Conservation (phyloP, 2,329 filamentous ascomycete species). For the Pseudocercospora crystallina region DNA sequence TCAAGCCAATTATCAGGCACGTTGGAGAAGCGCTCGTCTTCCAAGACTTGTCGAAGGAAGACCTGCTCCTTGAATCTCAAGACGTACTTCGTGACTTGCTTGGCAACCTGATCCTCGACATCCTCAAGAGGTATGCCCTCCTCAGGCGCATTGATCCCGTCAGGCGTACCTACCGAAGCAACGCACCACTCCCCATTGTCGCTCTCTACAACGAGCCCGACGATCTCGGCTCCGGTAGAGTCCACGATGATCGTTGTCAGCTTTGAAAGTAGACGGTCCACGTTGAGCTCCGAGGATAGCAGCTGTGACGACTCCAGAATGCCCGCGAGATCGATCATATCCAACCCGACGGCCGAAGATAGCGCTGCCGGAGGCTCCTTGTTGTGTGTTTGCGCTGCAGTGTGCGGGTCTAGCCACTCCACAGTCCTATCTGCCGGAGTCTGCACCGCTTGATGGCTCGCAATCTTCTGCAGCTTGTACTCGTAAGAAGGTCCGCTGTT, state of each 20-base stretch:
- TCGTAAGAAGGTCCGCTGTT: slow-evolving; percentile 40
- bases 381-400: slow-evolving; percentile 33
- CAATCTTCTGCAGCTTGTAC: slow-evolving; percentile 46
- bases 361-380: slow-evolving; percentile 36
- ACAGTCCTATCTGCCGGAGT: slow-evolving; percentile 48
- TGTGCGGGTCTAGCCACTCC: slow-evolving; percentile 51
- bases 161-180: slow-evolving; percentile 70
- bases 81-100: slow-evolving; percentile 75
- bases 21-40: slow-evolving; percentile 76
- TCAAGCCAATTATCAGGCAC: slow-evolving; percentile 68
- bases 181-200: slow-evolving; percentile 67
- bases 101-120: slow-evolving; percentile 66
- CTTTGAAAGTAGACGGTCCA: slow-evolving; percentile 73
- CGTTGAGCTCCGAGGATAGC: slow-evolving; percentile 73
- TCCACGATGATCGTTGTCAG: slow-evolving; percentile 81
- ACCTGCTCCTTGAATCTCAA: slow-evolving; percentile 74
- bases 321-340: slow-evolving; percentile 79
- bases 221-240: slow-evolving; percentile 71
- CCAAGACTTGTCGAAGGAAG: slow-evolving; percentile 70
- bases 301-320: slow-evolving; percentile 78
- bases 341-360: slow-evolving; percentile 62
- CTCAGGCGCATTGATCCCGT: slow-evolving; percentile 67
- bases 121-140: slow-evolving; percentile 64
- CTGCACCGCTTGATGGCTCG: slow-evolving; percentile 40
- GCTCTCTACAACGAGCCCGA: slow-evolving; percentile 72